Base-by-base conservation (phyloP, 305 asterid species). In the Stenogyne calaminthoides region DNA sequence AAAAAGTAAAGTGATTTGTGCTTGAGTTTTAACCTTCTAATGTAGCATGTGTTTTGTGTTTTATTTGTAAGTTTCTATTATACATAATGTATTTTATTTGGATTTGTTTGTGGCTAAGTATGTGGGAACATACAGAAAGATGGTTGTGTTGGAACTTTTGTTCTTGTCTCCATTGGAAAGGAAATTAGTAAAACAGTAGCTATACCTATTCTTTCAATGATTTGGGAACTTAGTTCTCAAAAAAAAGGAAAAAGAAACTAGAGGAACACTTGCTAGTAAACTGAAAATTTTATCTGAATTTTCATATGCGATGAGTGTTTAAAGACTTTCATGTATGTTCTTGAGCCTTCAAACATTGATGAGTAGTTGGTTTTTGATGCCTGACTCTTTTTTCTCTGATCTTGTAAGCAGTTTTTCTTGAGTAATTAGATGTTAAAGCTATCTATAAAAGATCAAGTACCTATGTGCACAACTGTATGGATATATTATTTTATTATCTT, bases 341-440 rank as follows among this genome's bases (percentile, higher is more conserved):
- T 18, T 6, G 66, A 62, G 19, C 55, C 34, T 39, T 56, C 51
- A 54, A 44, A 47, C 32, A 20, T 56, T 56, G 54, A 55, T 29
- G 69, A 25, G 29, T 25, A 68, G 59, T 70, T 70, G 44, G 12
- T 64, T 10, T 10, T 56, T 70, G 5, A 8, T 64, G 40, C 20
- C 62, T 64, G n/a, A n/a, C 63, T 60, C 60, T 25, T 42, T 65
- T 73, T 52, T 67, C 29, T 59, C 25, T 34, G 27, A 73, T 42
- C 51, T 67, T 18, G 32, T 40, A 37, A 56, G 10, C 2, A 7
- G 2, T 69, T 37, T 49, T 18, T 40, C 29, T 19, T 5, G 55
- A 51, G 56, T 55, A 10, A 18, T 74, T 54, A 67, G 37, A 70
- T 60, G 22, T 67, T 22, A 51, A 44, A 63, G 55, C 49, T 27